phyloP scores from a whole-genome alignment of 108 stramenopile species.

The Aureococcus anophagefferens region DNA sequence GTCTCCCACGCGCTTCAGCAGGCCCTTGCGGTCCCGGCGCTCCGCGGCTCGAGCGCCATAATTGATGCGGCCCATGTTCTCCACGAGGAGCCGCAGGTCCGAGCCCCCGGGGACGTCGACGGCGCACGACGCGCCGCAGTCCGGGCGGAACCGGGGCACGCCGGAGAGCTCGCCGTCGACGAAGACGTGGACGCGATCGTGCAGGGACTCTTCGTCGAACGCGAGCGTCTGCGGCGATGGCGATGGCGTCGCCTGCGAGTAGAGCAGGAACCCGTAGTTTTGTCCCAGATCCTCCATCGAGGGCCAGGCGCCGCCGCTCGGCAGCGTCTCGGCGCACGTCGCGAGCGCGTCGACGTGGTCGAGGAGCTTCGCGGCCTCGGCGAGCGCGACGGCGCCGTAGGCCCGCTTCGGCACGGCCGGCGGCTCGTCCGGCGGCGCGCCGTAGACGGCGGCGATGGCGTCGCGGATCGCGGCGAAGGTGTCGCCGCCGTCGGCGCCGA shows the following conservation, averaged over 20 bases:
- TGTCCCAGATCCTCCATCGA: conserved; percentile 6
- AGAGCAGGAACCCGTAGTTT: neutral
- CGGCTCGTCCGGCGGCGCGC: neutral
- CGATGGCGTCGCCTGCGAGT: neutral
- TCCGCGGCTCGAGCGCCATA: neutral
- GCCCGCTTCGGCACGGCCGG: neutral
- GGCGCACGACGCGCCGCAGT: no score
- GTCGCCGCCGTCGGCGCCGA: conserved; percentile 11
- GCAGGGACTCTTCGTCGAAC: neutral
- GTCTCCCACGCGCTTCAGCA: neutral
- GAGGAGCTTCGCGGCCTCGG: neutral
- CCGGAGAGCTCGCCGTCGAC: neutral
- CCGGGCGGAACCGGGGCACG: no score
- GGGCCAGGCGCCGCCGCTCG: no score
- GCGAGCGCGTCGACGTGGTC: neutral
- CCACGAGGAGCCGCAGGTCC: conserved; percentile 5
- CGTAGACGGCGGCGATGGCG: neutral
- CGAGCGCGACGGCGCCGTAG: neutral
- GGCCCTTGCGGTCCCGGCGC: neutral
- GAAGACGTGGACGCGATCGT: conserved; percentile 2
- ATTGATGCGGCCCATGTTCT: conserved; percentile 10
- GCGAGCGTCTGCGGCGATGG: neutral
- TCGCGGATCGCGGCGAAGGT: conserved; percentile 2
- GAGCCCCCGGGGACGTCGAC: no score
- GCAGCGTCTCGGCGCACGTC: neutral